phyloP scores from a whole-genome alignment of 768 basidiomycete species.

The Russula virescens region DNA sequence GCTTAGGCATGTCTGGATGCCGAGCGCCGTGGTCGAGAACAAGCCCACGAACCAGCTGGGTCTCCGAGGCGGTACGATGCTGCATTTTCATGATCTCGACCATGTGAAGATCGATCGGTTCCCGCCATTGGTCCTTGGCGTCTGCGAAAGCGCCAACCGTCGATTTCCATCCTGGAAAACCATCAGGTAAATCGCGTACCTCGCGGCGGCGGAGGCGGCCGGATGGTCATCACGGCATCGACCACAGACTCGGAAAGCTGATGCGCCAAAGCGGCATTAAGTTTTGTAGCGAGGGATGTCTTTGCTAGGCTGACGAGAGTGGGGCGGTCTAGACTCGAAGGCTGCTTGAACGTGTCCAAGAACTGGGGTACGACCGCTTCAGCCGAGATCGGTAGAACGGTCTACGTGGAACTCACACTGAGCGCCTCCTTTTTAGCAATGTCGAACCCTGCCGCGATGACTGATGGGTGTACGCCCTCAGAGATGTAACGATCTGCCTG shows the following conservation, averaged over 20 bases:
- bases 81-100: conserved; percentile 99
- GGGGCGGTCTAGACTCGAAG: conserved; percentile 74
- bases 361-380: conserved; percentile 50
- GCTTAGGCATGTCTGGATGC: conserved; percentile 99
- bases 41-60: conserved; percentile 89
- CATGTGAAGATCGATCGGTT: conserved; percentile 98
- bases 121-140: conserved; percentile 61
- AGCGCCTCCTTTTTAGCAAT: conserved; percentile 95
- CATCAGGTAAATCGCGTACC: conserved; percentile 36
- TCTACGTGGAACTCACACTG: conserved; percentile 46
- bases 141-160: conserved; percentile 36
- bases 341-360: conserved; percentile 83
- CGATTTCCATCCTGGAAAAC: conserved; percentile 21
- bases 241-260: conserved; percentile 89
- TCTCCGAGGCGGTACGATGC: conserved; percentile 96
- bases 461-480: conserved; percentile 96
- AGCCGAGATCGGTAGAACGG: conserved; percentile 23
- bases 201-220: conserved; percentile 56
- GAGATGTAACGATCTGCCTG: conserved; percentile 97
- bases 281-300: conserved; percentile 94
- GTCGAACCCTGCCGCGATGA: conserved; percentile 94
- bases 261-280: conserved; percentile 75
- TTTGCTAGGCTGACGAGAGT: conserved; percentile 90
- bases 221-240: conserved; percentile 89
- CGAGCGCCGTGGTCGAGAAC: conserved; percentile 96